Evolutionary conservation across 2,329 filamentous ascomycete species (phyloP), one percentile per base, ranked within the genome.

Genomic region (Sclerotinia sclerotiorum): DNA sequence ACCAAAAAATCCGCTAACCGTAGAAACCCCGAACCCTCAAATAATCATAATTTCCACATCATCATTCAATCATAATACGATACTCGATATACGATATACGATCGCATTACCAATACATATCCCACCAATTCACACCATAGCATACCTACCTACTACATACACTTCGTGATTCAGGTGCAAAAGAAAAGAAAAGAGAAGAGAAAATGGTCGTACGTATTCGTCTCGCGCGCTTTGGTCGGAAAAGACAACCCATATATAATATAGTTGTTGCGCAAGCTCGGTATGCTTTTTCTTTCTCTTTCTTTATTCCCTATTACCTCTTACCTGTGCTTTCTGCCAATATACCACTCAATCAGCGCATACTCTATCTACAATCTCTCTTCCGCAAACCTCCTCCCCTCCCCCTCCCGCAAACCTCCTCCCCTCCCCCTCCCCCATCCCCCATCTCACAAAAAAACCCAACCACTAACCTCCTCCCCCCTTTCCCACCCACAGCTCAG

Each of bases 261-360:
- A 97, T 99, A 72, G 93, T 98, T 73, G 92, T 99, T 72, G 87
- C 93, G 21, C 94, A 98, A 77, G 94, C 94, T 58, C 89, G 94
- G 92, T 96, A 86, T 73, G 84, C 72, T 44, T 60, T 39, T 19
- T 55, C 46, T 21, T 6, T 39, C 8, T 35, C 7, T 21, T 35
- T 24, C 17, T 42, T 24, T 2, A 13, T 27, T 60, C 32, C 24
- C 27, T 29, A 10, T 19, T 3, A 10, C 46, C 8, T 17, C 21
- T 32, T 27, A 5, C 32, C 19, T 2, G 5, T 15, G 5, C 46
- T 21, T 19, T 32, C 13, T 17, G 13, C 39, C 39, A 17, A 17
- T 42, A 42, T 5, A 42, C 11, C 39, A 15, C 39, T 42, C 39
- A 42, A 42, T 42, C 1, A 42, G 39, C 39, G 13, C 39, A 1